Conservation (phyloP, 441 rosid species). For the Geranium incanum region DNA sequence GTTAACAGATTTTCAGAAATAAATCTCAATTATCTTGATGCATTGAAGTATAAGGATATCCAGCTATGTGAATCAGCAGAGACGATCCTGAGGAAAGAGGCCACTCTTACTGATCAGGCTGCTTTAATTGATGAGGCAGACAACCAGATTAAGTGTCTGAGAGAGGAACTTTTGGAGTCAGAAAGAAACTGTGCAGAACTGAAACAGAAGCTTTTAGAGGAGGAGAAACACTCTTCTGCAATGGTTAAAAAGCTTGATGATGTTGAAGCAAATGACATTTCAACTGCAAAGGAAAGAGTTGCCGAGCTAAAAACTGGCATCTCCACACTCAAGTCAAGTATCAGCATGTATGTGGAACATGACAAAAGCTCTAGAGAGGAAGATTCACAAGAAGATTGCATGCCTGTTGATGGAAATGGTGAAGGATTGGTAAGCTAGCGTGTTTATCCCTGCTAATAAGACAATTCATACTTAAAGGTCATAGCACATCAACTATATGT, state of each 20-base stretch:
- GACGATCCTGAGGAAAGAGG: conserved; percentile 35
- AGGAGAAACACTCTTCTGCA: conserved; percentile 40
- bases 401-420: conserved; percentile 26
- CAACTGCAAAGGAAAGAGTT: conserved; percentile 51
- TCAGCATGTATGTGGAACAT: conserved; percentile 36
- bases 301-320: conserved; percentile 59
- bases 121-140: conserved; percentile 34
- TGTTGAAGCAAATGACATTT: conserved; percentile 52
- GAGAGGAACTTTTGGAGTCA: conserved; percentile 37
- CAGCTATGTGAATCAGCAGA: conserved; percentile 46
- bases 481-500: conserved; percentile 22
- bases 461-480: conserved; percentile 19
- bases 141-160: conserved; percentile 41
- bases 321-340: conserved; percentile 52
- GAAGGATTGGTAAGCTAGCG: conserved; percentile 56
- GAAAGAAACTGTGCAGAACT: conserved; percentile 43
- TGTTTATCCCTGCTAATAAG: conserved; percentile 20
- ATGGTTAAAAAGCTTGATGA: conserved; percentile 56
- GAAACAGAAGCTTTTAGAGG: conserved; percentile 39
- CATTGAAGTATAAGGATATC: conserved; percentile 45
- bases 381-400: conserved; percentile 25
- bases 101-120: conserved; percentile 37
- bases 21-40: conserved; percentile 33
- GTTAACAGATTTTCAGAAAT: conserved; percentile 67
- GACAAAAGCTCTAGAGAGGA: conserved; percentile 30